phyloP scores from a whole-genome alignment of 2,329 filamentous ascomycete genomes.

The Geosmithia putterillii region DNA sequence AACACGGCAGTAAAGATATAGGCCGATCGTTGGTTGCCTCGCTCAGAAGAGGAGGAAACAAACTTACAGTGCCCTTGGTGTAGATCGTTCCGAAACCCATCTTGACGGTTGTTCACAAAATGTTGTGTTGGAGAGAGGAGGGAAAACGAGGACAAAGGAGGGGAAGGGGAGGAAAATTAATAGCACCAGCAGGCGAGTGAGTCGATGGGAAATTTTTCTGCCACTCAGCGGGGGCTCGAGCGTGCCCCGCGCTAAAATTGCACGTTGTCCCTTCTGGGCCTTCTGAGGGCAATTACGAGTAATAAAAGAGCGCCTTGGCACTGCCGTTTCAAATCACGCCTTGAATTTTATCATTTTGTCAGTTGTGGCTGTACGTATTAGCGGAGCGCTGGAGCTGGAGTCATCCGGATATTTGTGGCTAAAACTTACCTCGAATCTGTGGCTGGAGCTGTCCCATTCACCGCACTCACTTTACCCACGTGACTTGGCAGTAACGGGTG shows the following conservation, averaged over 20 bases:
- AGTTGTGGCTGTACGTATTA: not conserved
- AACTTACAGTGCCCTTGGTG: slow-evolving; percentile 57
- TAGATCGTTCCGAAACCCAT: slow-evolving; percentile 99
- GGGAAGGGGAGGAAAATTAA: slow-evolving; percentile 7
- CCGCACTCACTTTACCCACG: not conserved
- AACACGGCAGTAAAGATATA: too few species aligned
- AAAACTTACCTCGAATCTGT: not conserved
- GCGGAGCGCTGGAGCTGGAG: too few species aligned
- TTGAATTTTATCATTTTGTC: not conserved
- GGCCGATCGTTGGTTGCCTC: too few species aligned
- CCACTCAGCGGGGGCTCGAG: not conserved
- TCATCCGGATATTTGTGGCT: too few species aligned
- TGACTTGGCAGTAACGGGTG: not conserved
- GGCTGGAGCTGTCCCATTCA: slow-evolving; percentile 1
- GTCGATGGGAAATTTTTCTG: slow-evolving; percentile 18
- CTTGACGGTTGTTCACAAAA: slow-evolving; percentile 32
- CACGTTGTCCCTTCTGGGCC: not conserved
- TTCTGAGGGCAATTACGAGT: too few species aligned
- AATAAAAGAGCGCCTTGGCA: not conserved
- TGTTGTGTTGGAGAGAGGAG: slow-evolving; percentile 10
- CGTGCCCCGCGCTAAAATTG: slow-evolving; percentile 4
- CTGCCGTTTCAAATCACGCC: not conserved
- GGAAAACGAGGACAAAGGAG: slow-evolving; percentile 6
- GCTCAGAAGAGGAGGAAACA: not conserved
- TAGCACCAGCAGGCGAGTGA: not conserved